Evolutionary conservation across 2,329 filamentous ascomycete genomes (phyloP).

Genomic region (Botrytis porri): DNA sequence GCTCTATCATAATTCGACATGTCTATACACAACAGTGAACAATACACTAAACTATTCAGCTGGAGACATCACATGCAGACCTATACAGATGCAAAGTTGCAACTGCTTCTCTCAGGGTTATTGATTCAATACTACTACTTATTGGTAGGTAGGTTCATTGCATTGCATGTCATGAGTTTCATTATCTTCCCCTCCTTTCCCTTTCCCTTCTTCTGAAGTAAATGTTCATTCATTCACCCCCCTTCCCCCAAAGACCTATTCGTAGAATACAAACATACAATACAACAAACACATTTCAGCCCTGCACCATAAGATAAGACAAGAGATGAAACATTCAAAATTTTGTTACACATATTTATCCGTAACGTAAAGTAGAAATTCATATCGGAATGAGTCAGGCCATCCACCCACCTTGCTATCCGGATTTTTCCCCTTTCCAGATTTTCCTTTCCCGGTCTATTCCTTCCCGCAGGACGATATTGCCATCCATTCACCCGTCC

Average conservation of each 20-base stretch:
- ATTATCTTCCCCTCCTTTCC: not conserved
- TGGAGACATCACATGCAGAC: not conserved
- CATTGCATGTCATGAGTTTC: not conserved
- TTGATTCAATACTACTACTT: not conserved
- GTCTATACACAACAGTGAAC: not conserved
- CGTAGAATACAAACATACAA: not conserved
- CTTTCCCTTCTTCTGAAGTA: not conserved
- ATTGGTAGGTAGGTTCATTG: not conserved
- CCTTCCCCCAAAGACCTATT: not conserved
- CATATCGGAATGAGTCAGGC: not conserved
- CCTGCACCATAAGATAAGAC: not conserved
- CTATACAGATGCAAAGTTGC: not conserved
- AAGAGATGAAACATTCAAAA: not conserved
- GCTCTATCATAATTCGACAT: not conserved
- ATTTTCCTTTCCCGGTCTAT: not conserved
- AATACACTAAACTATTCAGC: not conserved
- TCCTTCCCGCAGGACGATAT: constrained; percentile 4
- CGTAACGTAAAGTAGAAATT: constrained; percentile 2
- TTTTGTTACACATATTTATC: constrained; percentile 12
- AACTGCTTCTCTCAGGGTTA: not conserved
- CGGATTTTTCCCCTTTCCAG: not conserved
- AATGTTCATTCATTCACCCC: not conserved
- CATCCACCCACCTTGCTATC: not conserved
- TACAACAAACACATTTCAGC: not conserved
- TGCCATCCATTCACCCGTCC: not conserved